These are phyloP conservation scores for Coprinopsis strossmayeri DNA, from an alignment of 768 basidiomycete genomes.

Conservation along the genomic window DNA sequence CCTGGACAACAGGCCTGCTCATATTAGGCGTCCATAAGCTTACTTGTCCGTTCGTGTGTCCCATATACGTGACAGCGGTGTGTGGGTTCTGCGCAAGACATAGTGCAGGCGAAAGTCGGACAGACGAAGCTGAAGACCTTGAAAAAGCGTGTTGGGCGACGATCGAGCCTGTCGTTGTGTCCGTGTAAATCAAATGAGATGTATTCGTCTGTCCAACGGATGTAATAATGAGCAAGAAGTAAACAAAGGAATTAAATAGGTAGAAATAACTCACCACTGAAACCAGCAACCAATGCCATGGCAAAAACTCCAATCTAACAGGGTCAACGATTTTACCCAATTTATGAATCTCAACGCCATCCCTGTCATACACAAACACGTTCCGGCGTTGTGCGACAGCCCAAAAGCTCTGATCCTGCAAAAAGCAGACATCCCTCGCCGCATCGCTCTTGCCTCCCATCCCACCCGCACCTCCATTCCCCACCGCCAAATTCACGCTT, in stretches of 20 bases:
- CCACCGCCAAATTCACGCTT: slow-evolving; percentile 5
- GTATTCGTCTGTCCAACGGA: slow-evolving; percentile 20
- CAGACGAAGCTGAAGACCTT: slow-evolving; percentile 84
- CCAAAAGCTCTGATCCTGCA: slow-evolving; percentile 90
- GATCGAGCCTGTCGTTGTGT: slow-evolving; percentile 88
- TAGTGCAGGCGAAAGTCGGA: slow-evolving; percentile 22
- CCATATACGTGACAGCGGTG: slow-evolving; percentile 91
- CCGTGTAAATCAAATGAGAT: slow-evolving; percentile 85
- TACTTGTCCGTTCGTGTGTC: slow-evolving; percentile 93
- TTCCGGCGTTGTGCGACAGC: slow-evolving; percentile 97
- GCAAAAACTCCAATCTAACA: slow-evolving; percentile 84
- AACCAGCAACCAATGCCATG: slow-evolving; percentile 92
- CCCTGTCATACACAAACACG: slow-evolving; percentile 91
- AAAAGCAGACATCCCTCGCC: slow-evolving; percentile 81
- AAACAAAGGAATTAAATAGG: slow-evolving; percentile 2
- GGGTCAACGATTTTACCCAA: slow-evolving; percentile 84
- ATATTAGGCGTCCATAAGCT: slow-evolving; percentile 97
- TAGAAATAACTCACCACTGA: slow-evolving; percentile 53
- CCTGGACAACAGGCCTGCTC: slow-evolving; percentile 83
- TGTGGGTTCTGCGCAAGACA: slow-evolving; percentile 84
- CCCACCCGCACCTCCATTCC: no score
- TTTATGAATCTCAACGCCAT: slow-evolving; percentile 89
- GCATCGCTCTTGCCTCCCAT: slow-evolving; percentile 1
- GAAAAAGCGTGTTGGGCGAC: slow-evolving; percentile 67
- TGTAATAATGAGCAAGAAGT: neutral